Evolutionary conservation across 495 filamentous ascomycete species (phyloP).

Genomic region (Penicillium robsamsonii): DNA sequence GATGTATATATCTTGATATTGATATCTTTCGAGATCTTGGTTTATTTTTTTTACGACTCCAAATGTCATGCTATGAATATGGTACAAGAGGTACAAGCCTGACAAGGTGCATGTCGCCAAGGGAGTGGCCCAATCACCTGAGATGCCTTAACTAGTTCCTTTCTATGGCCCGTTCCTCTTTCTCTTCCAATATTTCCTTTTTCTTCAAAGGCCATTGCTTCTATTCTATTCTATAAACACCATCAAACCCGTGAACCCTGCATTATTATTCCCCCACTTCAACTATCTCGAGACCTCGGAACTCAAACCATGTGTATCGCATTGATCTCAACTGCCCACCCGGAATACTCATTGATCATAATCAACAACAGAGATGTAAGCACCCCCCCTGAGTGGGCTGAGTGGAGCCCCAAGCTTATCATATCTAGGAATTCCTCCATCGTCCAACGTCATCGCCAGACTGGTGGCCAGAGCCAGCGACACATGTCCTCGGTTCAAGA

Average conservation of each 20-base stretch:
- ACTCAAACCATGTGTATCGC: conserved; percentile 79
- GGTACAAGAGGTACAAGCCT: not conserved
- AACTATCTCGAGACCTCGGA: conserved; percentile 7
- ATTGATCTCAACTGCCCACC: conserved; percentile 85
- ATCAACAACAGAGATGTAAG: conserved; percentile 89
- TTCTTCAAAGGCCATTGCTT: not conserved
- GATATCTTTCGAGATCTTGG: not conserved
- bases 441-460: conserved; percentile 79
- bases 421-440: conserved; percentile 71
- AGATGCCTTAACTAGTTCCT: not conserved
- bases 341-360: conserved; percentile 82
- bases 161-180: not conserved
- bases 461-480: conserved; percentile 72
- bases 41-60: not conserved
- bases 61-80: not conserved
- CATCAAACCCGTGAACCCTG: not conserved
- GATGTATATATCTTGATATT: not conserved
- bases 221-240: not conserved
- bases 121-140: conserved; percentile 9
- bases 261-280: not conserved
- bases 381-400: not conserved
- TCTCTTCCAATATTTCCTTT: not conserved
- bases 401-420: conserved; percentile 18
- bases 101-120: not conserved
- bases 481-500: conserved; percentile 63